Percentiles rank a stretch among this genome's conserved stretches.
These are phyloP conservation scores for Noccaea bulbosa DNA, from an alignment of 345 rosid species.

Conservation along the genomic window DNA sequence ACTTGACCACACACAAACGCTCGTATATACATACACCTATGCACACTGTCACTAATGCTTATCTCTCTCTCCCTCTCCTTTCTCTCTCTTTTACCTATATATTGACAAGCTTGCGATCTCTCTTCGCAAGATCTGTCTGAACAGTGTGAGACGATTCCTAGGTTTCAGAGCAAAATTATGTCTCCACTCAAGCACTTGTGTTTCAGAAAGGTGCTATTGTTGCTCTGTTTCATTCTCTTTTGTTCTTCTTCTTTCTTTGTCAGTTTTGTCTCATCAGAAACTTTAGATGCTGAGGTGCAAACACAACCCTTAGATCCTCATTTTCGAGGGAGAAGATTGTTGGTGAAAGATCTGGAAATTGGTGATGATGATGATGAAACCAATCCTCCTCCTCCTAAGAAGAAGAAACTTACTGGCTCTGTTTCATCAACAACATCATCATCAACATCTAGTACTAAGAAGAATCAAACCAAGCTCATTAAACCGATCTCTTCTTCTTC, in stretches of 20 bases:
- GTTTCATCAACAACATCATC: constrained; percentile 27
- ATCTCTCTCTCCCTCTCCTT: constrained; percentile 4
- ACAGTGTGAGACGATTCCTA: constrained; percentile 33
- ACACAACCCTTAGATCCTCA: constrained; percentile 34
- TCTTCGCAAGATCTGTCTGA: constrained; percentile 41
- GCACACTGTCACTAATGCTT: constrained; percentile 35
- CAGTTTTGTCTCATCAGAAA: constrained; percentile 44
- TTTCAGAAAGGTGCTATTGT: constrained; percentile 52
- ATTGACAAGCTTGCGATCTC: constrained; percentile 45
- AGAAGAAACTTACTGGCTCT: constrained; percentile 46
- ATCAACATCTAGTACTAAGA: constrained; percentile 35
- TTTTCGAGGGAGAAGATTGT: constrained; percentile 49
- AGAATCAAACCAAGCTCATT: constrained; percentile 61
- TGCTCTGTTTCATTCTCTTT: constrained; percentile 47
- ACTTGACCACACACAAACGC: constrained; percentile 16
- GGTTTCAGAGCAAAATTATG: constrained; percentile 50
- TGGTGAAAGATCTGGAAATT: constrained; percentile 44
- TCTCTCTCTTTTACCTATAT: constrained; percentile 27
- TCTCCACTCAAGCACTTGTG: constrained; percentile 50
- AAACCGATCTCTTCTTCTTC: constrained; percentile 40
- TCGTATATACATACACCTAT: constrained; percentile 35
- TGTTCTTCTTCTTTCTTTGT: constrained; percentile 35
- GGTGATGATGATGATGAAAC: constrained; percentile 37
- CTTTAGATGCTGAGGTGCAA: constrained; percentile 32
- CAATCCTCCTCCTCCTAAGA: constrained; percentile 46